Evolutionary conservation across 1,284 basidiomycete species (phyloP), one percentile per base, ranked within the genome.

Genomic region (Melanopsichium pennsylvanicum): DNA sequence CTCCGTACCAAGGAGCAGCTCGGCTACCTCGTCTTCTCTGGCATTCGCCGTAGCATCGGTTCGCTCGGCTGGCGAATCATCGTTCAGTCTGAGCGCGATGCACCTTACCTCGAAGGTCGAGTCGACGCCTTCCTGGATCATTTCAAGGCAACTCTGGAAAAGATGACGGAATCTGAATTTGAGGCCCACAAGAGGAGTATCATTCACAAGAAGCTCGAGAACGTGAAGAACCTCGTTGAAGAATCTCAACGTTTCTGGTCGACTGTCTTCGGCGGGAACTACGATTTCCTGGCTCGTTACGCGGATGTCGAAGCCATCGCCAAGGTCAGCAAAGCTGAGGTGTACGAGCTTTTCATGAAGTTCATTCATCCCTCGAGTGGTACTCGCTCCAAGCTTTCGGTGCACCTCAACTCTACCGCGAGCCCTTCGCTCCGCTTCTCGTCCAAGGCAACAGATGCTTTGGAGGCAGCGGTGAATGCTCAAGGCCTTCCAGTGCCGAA

Each of bases 1-100:
- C 86, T 99, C 34, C 88, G 96, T n/a, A 97, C 95, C 2, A 89
- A 93, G 81, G 93, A 98, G 81, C 96, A 98, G 82, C 86, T 99
- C 0, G 96, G 96, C 11, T 98, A 99, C 80, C 72, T 81, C 1
- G 79, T 81, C 11, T 80, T 79, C 40, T 71, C 70, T 35, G 62
- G 71, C 10, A 59, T 68, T 15, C 68, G 76, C 26, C 62, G 61
- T 42, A 46, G 57, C 19, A 45, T 70, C 3, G 89, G 87, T 31
- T 86, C 89, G 51, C 86, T 87, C 70, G 94, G 93, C 10, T 83
- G 96, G 71, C 87, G 91, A n/a, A 86, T 98, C 47, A 84, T 94
- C 8, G 87, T 98, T 25, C 96, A 99, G 83, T 92, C 90, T 71
- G 94, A 97, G 83, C 88, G 89, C 48, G 84, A 85, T 22, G 88